These are phyloP conservation scores for Cucumis sativus DNA, from an alignment of 306 rosid species.

Conservation along the genomic window Cucumber_9930_V3 NC_026660.2:18569501-18570000, in stretches of 20 bases:
- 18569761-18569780: not conserved
- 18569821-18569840: not conserved
- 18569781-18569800: not conserved
- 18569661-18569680: not conserved
- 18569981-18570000: not conserved
- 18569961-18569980: slow-evolving; percentile 2
- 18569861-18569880: not conserved
- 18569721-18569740: not conserved
- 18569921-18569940: slow-evolving; percentile 2
- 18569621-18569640: not conserved
- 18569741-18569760: not conserved
- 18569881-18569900: not conserved
- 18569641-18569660: not conserved
- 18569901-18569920: not conserved
- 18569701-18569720: not conserved
- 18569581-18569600: not conserved
- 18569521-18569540: not conserved
- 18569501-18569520: not conserved
- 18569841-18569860: not conserved
- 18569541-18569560: not conserved
- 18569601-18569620: not conserved
- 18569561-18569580: not conserved
- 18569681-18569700: too few species aligned
- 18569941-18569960: slow-evolving; percentile 2
- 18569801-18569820: not conserved